Percentiles rank a stretch among this genome's conserved stretches.
Evolutionary conservation across 148 eudicot species (phyloP).

Genomic region (Vaccinium darrowii): DNA sequence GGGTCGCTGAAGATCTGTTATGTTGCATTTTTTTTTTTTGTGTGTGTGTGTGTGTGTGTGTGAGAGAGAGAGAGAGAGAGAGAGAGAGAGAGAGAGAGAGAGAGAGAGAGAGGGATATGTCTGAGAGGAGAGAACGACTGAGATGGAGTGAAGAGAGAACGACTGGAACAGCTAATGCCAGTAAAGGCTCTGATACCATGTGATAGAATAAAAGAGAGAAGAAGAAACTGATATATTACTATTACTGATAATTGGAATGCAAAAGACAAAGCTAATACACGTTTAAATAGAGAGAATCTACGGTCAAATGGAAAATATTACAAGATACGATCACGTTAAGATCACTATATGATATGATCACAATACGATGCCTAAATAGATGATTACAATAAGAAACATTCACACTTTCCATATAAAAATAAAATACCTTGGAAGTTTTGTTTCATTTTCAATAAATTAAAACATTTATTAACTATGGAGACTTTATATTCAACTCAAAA

Average conservation of each 20-base stretch:
- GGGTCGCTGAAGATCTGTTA: too few species aligned
- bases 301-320: not conserved
- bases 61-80: too few species aligned
- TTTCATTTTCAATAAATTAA: conserved; percentile 1
- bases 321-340: not conserved
- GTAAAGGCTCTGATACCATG: too few species aligned
- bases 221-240: not conserved
- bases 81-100: too few species aligned
- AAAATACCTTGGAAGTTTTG: not conserved
- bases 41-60: too few species aligned
- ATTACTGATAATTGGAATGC: not conserved
- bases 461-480: not conserved
- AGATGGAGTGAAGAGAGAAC: too few species aligned
- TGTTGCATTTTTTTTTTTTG: too few species aligned
- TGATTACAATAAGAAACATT: not conserved
- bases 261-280: not conserved
- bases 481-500: too few species aligned
- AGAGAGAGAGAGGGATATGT: too few species aligned
- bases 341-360: not conserved
- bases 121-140: too few species aligned
- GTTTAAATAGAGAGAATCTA: not conserved
- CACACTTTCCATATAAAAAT: not conserved
- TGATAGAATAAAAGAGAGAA: too few species aligned
- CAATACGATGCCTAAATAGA: not conserved
- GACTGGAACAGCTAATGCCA: too few species aligned